phyloP scores from a whole-genome alignment of 257 asterid species.

The Rubia yunnanensis region DNA sequence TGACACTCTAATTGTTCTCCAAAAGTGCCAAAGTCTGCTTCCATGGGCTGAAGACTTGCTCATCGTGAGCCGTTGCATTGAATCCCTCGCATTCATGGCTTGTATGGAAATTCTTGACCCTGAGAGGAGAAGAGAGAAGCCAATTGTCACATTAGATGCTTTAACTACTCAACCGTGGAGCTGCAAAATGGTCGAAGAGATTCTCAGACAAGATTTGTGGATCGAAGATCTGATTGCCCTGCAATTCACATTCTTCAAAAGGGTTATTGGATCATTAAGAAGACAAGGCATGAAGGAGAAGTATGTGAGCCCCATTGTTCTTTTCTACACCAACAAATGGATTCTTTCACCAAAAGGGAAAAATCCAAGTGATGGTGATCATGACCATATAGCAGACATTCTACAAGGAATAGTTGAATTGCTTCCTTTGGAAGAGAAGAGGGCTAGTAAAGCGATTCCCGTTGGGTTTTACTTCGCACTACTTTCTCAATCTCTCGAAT shows the following conservation, averaged over 20 bases:
- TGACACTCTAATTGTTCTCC: constrained; percentile 51
- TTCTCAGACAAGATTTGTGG: constrained; percentile 48
- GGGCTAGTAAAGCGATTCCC: constrained; percentile 41
- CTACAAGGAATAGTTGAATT: constrained; percentile 44
- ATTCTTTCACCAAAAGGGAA: constrained; percentile 17
- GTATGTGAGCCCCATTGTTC: constrained; percentile 53
- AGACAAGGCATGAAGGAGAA: constrained; percentile 75
- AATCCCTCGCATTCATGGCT: constrained; percentile 77
- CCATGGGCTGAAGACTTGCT: constrained; percentile 60
- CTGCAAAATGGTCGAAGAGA: constrained; percentile 23
- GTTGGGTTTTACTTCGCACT: constrained; percentile 55
- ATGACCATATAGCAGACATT: constrained; percentile 15
- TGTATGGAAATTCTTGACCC: constrained; percentile 91
- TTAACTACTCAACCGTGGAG: constrained; percentile 37
- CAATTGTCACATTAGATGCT: constrained; percentile 40
- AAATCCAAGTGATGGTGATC: constrained; percentile 6
- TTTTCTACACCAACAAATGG: constrained; percentile 50
- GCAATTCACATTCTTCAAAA: constrained; percentile 49
- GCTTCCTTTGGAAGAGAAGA: constrained; percentile 34
- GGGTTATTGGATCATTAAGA: constrained; percentile 58
- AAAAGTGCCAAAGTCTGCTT: constrained; percentile 41
- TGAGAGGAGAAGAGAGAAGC: constrained; percentile 54
- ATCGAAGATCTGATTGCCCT: constrained; percentile 51
- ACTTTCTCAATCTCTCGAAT: constrained; percentile 36
- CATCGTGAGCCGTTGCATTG: constrained; percentile 67